Evolutionary conservation across 1,139 yeast genomes (phyloP), one percentile per base, ranked within the genome.

Genomic region (Tardiomyces digboiensis): DNA sequence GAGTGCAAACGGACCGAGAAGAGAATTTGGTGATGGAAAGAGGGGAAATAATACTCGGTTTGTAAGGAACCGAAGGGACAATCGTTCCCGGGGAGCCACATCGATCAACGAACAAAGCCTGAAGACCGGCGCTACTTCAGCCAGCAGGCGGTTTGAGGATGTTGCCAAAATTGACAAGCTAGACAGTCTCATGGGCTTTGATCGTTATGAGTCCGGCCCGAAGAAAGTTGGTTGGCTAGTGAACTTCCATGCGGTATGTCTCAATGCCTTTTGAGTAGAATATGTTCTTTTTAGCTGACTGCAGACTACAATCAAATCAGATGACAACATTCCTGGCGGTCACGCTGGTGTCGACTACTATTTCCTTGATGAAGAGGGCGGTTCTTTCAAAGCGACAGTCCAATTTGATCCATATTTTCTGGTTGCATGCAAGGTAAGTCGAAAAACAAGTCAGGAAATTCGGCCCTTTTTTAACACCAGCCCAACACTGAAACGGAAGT

Each of bases 321-420:
- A 74, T 8, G 80, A 76, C 21, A 69, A 71, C 41, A 59, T 75
- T 2, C 47, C 46, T 16, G 69, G 78, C 2, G 94, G 93, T 8
- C 70, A 76, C 41, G 77, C 97, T 0, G 98, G 91, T 3, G 97
- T 91, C 3, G 97, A 91, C 58, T 88, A 84, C 62, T 93, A 93
- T 61, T 93, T 93, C 54, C 66, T 93, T n/a, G 97, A 91, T 60
- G 96, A 87, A 57, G 97, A 89, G 64, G 99, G 99, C 39, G 98
- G 97, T 2, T 79, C 86, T 36, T 93, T 93, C 69, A 91, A 89
- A 60, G 81, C 89, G 2, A 83, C 95, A 0, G 65, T 85, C 18
- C 82, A 76, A 49, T 86, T 76, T 59, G 91, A 87, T 57, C 98
- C 99, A 0, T 93, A 93, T 61, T 85, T 93, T 59, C 76, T 82